phyloP scores from a whole-genome alignment of 352 stramenopile species.

The Globisporangium nagaii region DNA sequence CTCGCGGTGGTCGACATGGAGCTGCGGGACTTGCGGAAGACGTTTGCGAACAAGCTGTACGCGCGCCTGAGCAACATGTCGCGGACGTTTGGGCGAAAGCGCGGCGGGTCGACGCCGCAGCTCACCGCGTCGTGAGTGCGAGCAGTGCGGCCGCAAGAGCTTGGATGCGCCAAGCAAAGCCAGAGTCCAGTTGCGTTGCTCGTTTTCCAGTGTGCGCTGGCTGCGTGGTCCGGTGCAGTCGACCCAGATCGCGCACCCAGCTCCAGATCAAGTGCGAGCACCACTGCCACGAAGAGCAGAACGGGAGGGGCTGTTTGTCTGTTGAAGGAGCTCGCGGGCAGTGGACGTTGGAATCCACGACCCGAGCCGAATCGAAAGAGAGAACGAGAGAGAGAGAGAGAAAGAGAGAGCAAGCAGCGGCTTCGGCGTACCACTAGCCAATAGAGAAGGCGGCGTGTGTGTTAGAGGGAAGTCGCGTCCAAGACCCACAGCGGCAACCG shows the following conservation, averaged over 20 bases:
- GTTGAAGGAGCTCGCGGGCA: not conserved
- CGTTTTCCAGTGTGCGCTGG: too few relatives aligned
- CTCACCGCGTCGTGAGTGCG: slow-evolving; percentile 9
- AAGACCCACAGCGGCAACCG: not conserved
- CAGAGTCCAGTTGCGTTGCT: too few relatives aligned
- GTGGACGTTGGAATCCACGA: slow-evolving; percentile 15
- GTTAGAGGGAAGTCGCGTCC: not conserved
- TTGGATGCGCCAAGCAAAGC: too few relatives aligned
- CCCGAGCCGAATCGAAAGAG: not conserved
- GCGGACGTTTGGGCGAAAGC: slow-evolving; percentile 20
- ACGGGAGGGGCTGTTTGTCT: not conserved
- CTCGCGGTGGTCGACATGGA: slow-evolving; percentile 65
- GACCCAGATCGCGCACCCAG: too few relatives aligned
- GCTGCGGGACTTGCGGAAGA: slow-evolving; percentile 54
- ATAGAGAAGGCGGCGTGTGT: slow-evolving; percentile 3
- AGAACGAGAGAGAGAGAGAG: too few relatives aligned
- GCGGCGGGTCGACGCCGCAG: slow-evolving; percentile 5
- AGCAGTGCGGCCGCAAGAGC: too few relatives aligned
- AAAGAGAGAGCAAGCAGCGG: not conserved
- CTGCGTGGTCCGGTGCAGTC: too few relatives aligned
- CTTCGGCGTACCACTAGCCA: slow-evolving; percentile 12
- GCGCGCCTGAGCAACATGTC: slow-evolving; percentile 42
- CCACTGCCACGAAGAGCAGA: too few relatives aligned
- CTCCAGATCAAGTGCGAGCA: too few relatives aligned
- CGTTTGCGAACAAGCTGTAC: slow-evolving; percentile 57